phyloP scores from a whole-genome alignment of 2,329 filamentous ascomycete genomes.

The Botrytis deweyae region DNA sequence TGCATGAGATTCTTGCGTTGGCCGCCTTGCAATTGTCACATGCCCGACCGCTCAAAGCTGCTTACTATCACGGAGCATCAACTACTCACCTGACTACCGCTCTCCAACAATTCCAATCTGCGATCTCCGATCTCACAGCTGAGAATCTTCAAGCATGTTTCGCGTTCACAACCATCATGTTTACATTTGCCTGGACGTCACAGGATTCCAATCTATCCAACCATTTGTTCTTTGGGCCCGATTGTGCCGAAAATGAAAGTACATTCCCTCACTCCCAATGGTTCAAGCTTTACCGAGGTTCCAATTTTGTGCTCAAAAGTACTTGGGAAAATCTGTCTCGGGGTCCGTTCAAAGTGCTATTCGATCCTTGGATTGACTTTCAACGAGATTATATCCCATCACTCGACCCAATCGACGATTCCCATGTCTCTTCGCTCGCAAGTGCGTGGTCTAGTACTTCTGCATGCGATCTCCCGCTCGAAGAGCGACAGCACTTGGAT shows the following conservation, averaged over 20 bases:
- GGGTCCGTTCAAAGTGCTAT: constrained; percentile 33
- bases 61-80: constrained; percentile 35
- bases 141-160: constrained; percentile 40
- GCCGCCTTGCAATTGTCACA: constrained; percentile 42
- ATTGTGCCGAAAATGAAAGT: constrained; percentile 24
- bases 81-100: constrained; percentile 38
- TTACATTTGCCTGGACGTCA: constrained; percentile 40
- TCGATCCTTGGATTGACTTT: constrained; percentile 29
- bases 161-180: constrained; percentile 39
- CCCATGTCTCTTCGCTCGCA: constrained; percentile 26
- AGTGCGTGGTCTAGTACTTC: constrained; percentile 25
- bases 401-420: constrained; percentile 26
- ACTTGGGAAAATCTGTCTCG: constrained; percentile 29
- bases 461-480: not conserved
- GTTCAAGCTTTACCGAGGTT: constrained; percentile 38
- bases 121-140: constrained; percentile 48
- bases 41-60: constrained; percentile 29
- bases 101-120: constrained; percentile 38
- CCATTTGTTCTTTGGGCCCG: constrained; percentile 40
- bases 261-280: constrained; percentile 35
- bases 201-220: constrained; percentile 33
- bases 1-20: constrained; percentile 41
- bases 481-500: constrained; percentile 23
- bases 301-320: constrained; percentile 30
- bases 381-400: constrained; percentile 25